phyloP scores from a whole-genome alignment of 2,329 filamentous ascomycete species.

The Colletotrichum cordylinicola region DNA sequence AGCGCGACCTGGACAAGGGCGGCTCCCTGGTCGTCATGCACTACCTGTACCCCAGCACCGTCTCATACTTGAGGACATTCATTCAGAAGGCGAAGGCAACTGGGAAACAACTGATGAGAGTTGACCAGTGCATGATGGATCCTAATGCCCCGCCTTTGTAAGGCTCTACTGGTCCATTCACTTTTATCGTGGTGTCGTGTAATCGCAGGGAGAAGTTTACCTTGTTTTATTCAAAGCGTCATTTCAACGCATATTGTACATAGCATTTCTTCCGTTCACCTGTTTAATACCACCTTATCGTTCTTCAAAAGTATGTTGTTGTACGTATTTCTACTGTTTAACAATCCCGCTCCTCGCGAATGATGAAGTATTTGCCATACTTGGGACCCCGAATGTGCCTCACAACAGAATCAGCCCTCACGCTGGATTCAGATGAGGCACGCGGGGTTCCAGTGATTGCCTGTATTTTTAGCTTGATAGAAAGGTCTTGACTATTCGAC shows the following conservation, averaged over 20 bases:
- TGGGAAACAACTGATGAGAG: constrained; percentile 60
- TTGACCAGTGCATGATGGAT: constrained; percentile 42
- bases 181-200: neutral
- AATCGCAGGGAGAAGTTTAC: neutral
- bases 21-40: constrained; percentile 73
- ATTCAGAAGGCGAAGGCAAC: constrained; percentile 68
- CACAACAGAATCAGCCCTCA: neutral
- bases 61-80: constrained; percentile 68
- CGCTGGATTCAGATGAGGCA: neutral
- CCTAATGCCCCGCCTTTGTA: constrained; percentile 35
- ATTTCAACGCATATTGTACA: neutral
- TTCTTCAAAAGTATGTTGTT: neutral
- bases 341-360: neutral
- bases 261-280: neutral
- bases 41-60: constrained; percentile 69
- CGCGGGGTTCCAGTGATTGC: neutral
- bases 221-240: neutral
- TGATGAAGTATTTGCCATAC: neutral
- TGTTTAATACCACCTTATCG: neutral
- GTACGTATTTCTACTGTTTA: neutral
- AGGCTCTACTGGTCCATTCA: neutral
- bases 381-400: neutral
- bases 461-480: neutral
- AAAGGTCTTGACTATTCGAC: too few relatives aligned
- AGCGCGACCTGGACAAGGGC: constrained; percentile 65